Evolutionary conservation across 148 eudicot species (phyloP).

Genomic region (Fagopyrum tataricum): DNA sequence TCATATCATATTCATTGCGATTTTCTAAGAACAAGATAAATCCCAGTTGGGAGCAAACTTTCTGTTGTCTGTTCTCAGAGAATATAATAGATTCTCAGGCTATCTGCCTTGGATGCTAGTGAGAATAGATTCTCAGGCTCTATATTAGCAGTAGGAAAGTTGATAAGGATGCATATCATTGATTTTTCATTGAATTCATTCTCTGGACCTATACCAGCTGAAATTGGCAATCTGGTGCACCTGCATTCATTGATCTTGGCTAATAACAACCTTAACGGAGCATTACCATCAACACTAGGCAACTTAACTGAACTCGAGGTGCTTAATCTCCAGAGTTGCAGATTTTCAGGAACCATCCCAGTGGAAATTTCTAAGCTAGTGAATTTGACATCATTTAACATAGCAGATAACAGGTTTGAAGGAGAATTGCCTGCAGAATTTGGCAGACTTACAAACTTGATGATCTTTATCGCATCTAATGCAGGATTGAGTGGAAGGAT

Average conservation of each 20-base stretch:
- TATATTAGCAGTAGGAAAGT: conserved; percentile 48
- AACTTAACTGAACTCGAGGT: conserved; percentile 37
- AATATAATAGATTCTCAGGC: no score
- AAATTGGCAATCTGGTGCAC: conserved; percentile 37
- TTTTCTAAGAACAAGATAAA: background rate
- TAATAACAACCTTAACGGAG: conserved; percentile 40
- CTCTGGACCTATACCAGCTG: conserved; percentile 49
- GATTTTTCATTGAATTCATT: conserved; percentile 64
- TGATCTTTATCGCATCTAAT: conserved; percentile 43
- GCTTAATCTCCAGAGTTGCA: conserved; percentile 54
- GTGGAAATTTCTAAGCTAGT: conserved; percentile 46
- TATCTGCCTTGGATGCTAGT: conserved; percentile 52
- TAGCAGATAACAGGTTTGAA: conserved; percentile 56
- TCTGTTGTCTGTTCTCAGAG: background rate
- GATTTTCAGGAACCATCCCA: conserved; percentile 55
- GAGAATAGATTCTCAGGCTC: conserved; percentile 52
- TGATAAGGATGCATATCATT: conserved; percentile 36
- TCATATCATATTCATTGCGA: conserved; percentile 19
- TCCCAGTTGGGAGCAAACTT: background rate
- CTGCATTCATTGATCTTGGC: conserved; percentile 32
- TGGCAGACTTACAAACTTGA: conserved; percentile 51
- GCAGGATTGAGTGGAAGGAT: conserved; percentile 61
- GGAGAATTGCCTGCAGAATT: conserved; percentile 62
- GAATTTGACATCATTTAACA: conserved; percentile 47
- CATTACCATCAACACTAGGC: conserved; percentile 49